Percentiles rank a stretch among this genome's conserved stretches.
These are phyloP conservation scores for Fusarium setosum DNA, from an alignment of 2,329 filamentous ascomycete genomes.

Conservation along the genomic window DNA sequence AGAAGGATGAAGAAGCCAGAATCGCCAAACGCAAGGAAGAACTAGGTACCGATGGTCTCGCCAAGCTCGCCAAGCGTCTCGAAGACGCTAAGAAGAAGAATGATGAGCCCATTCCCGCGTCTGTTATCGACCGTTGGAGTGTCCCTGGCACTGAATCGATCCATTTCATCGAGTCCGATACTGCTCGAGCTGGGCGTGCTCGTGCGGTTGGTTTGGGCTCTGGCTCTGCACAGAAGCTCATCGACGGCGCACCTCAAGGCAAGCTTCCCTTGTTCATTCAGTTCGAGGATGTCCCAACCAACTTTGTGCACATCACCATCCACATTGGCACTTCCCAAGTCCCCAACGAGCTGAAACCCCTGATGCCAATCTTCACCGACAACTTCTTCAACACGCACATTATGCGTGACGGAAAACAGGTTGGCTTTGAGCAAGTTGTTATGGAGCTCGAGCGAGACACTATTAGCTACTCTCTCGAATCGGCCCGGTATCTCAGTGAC, in stretches of 20 bases:
- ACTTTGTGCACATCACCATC: constrained; percentile 88
- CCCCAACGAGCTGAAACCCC: constrained; percentile 84
- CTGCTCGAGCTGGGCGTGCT: constrained; percentile 84
- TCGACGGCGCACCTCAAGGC: constrained; percentile 74
- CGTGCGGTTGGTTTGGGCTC: constrained; percentile 73
- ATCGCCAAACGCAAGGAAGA: constrained; percentile 82
- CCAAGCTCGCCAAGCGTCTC: constrained; percentile 78
- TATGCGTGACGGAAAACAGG: constrained; percentile 75
- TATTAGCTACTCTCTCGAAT: constrained; percentile 81
- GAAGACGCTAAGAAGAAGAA: constrained; percentile 90
- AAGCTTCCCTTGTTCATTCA: constrained; percentile 90
- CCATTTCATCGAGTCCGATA: constrained; percentile 90
- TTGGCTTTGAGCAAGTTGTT: constrained; percentile 93
- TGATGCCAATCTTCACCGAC: constrained; percentile 86
- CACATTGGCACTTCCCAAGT: constrained; percentile 83
- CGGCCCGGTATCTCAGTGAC: constrained; percentile 77
- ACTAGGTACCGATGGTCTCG: constrained; percentile 84
- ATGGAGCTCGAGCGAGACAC: constrained; percentile 92
- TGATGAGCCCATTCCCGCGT: constrained; percentile 84
- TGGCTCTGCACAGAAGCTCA: constrained; percentile 78
- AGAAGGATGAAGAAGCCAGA: constrained; percentile 82
- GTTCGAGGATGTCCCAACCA: constrained; percentile 93
- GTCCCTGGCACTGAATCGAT: constrained; percentile 92
- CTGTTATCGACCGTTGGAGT: constrained; percentile 82
- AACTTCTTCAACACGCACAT: constrained; percentile 97